These are phyloP conservation scores for Plasmopara muralis DNA, from an alignment of 352 stramenopile species.

Conservation along the genomic window DNA sequence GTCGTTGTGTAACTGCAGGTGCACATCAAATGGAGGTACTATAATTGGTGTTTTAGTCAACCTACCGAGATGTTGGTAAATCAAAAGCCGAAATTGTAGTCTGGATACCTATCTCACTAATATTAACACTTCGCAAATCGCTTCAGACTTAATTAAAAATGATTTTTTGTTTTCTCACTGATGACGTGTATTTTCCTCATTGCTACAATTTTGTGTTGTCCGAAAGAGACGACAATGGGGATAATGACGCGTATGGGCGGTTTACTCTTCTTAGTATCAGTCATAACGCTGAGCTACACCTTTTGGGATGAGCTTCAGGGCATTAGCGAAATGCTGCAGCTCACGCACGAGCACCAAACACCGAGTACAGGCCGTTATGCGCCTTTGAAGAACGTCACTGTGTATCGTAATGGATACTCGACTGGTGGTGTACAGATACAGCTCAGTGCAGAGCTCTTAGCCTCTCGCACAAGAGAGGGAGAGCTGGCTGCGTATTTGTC, in stretches of 20 bases:
- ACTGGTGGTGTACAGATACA: constrained; percentile 67
- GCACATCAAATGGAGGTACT: no score
- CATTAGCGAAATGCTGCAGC: constrained; percentile 47
- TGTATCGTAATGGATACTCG: constrained; percentile 78
- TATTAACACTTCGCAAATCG: no score
- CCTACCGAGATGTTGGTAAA: no score
- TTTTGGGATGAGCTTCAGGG: constrained; percentile 43
- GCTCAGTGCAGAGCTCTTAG: constrained; percentile 51
- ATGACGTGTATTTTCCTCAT: no score
- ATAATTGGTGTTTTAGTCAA: no score
- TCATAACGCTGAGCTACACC: constrained; percentile 37
- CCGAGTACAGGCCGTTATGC: constrained; percentile 32
- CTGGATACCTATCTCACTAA: no score
- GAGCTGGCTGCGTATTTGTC: constrained; percentile 77
- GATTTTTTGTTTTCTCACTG: no score
- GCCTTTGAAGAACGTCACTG: constrained; percentile 54
- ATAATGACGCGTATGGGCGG: constrained; percentile 37
- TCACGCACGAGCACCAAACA: constrained; percentile 52
- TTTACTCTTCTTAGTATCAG: constrained; percentile 36
- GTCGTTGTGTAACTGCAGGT: no score
- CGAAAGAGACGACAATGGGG: constrained; percentile 34
- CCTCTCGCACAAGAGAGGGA: constrained; percentile 31
- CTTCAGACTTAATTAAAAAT: no score
- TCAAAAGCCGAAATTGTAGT: no score
- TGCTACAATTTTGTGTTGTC: no score